phyloP scores from a whole-genome alignment of 495 filamentous ascomycete species.

The Niebla homalea region DNA sequence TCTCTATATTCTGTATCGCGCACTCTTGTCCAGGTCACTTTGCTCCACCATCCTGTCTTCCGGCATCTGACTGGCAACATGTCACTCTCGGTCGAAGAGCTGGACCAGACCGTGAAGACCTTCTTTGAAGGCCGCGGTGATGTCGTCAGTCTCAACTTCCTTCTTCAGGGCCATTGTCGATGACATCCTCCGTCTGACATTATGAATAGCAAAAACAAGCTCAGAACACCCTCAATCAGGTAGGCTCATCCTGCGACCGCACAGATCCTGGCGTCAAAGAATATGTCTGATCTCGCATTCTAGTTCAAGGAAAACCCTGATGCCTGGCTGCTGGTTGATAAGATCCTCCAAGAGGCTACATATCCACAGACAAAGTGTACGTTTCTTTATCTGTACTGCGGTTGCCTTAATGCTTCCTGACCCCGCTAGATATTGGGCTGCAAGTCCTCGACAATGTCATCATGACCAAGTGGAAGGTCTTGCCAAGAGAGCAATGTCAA shows the following conservation, averaged over 20 bases:
- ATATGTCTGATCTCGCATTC: constrained; percentile 19
- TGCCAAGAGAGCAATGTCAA: constrained; percentile 90
- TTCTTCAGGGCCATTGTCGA: constrained; percentile 1
- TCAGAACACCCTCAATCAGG: constrained; percentile 86
- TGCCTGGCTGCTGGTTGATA: constrained; percentile 92
- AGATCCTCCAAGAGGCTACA: constrained; percentile 78
- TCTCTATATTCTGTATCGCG: too few relatives aligned
- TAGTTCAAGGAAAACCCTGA: constrained; percentile 98
- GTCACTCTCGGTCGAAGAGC: constrained; percentile 71
- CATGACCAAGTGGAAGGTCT: constrained; percentile 96
- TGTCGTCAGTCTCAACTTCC: constrained; percentile 42
- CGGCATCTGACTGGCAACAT: constrained; percentile 26
- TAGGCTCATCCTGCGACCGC: constrained; percentile 17
- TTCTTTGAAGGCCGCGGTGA: constrained; percentile 96
- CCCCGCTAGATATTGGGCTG: constrained; percentile 63
- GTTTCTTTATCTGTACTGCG: constrained; percentile 19
- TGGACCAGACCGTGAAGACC: constrained; percentile 88
- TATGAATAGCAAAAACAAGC: constrained; percentile 83
- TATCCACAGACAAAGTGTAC: constrained; percentile 95
- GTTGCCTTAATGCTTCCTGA: constrained; percentile 29
- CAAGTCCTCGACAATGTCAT: constrained; percentile 97
- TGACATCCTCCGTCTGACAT: constrained; percentile 18
- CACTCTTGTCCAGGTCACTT: not conserved
- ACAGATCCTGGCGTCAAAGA: not conserved
- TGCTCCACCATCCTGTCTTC: not conserved